Evolutionary conservation across 1,284 basidiomycete genomes (phyloP).

Genomic region (Melampsora occidentalis): DNA sequence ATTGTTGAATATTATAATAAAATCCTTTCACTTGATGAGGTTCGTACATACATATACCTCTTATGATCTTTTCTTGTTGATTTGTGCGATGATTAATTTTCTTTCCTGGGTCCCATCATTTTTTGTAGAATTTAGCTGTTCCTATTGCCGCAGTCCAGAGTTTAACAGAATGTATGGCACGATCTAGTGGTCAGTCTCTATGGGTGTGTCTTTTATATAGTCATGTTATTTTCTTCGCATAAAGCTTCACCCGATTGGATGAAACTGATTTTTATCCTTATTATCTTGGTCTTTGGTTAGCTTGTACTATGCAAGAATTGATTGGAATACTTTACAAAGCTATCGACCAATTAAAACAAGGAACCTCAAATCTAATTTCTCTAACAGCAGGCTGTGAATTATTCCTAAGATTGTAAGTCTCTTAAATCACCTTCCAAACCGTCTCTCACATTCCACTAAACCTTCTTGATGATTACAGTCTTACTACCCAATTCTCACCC

Average conservation of each 20-base stretch:
- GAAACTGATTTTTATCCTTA: background rate
- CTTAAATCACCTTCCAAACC: constrained; percentile 62
- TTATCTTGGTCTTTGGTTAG: constrained; percentile 53
- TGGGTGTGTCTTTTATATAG: background rate
- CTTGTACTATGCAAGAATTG: constrained; percentile 86
- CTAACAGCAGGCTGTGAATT: constrained; percentile 84
- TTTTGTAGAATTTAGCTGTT: constrained; percentile 34
- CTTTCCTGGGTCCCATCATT: background rate
- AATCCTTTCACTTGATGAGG: constrained; percentile 14
- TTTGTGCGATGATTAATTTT: background rate
- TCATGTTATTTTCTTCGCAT: background rate
- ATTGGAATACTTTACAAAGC: constrained; percentile 75
- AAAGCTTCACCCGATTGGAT: background rate
- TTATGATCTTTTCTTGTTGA: background rate
- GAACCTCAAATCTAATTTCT: constrained; percentile 74
- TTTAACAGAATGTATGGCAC: constrained; percentile 32
- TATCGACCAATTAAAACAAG: constrained; percentile 65
- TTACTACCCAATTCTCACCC: constrained; percentile 48
- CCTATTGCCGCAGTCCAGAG: constrained; percentile 35
- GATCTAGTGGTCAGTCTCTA: constrained; percentile 26
- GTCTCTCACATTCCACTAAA: constrained; percentile 4
- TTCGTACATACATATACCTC: background rate
- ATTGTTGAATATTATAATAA: constrained; percentile 5
- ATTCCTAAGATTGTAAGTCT: constrained; percentile 80
- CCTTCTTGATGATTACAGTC: constrained; percentile 52